Evolutionary conservation across 768 basidiomycete genomes (phyloP).

Genomic region (Tylopilus rubrobrunneus): DNA sequence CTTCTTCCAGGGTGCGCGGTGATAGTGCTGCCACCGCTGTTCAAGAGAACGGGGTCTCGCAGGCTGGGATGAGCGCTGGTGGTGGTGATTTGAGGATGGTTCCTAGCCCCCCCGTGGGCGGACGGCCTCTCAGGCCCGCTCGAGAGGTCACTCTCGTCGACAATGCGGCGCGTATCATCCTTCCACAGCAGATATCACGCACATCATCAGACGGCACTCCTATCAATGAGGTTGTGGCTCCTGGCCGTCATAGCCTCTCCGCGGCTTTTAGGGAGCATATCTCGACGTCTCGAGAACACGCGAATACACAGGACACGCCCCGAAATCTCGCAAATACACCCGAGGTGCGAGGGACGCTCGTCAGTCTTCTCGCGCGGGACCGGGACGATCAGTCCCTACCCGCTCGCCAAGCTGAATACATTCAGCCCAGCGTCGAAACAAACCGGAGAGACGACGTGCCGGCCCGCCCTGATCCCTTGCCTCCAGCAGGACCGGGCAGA

Average conservation of each 20-base stretch:
- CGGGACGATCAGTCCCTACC: conserved; percentile 15
- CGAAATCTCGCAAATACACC: conserved; percentile 20
- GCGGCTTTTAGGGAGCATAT: conserved; percentile 22
- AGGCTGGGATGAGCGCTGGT: not conserved
- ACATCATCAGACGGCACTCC: conserved; percentile 22
- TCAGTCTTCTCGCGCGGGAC: conserved; percentile 22
- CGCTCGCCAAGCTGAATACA: conserved; percentile 7
- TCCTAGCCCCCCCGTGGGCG: conserved; percentile 6
- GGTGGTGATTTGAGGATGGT: conserved; percentile 2
- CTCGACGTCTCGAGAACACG: conserved; percentile 11
- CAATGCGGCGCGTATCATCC: conserved; percentile 12
- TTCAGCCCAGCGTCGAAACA: conserved; percentile 1
- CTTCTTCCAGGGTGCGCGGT: conserved; percentile 10
- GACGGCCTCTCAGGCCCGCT: conserved; percentile 13
- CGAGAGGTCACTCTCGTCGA: conserved; percentile 20
- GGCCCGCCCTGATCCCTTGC: conserved; percentile 5
- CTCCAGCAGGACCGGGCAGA: conserved; percentile 19
- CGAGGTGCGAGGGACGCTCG: conserved; percentile 24
- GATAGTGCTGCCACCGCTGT: conserved; percentile 1
- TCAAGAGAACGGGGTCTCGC: not conserved
- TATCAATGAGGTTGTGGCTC: conserved; percentile 13
- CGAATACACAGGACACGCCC: conserved; percentile 10
- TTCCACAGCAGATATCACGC: conserved; percentile 23
- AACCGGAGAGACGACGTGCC: conserved; percentile 10
- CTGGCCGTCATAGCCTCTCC: conserved; percentile 19